Evolutionary conservation across 768 basidiomycete genomes (phyloP).

Genomic region (Kwoniella heveanensis): DNA sequence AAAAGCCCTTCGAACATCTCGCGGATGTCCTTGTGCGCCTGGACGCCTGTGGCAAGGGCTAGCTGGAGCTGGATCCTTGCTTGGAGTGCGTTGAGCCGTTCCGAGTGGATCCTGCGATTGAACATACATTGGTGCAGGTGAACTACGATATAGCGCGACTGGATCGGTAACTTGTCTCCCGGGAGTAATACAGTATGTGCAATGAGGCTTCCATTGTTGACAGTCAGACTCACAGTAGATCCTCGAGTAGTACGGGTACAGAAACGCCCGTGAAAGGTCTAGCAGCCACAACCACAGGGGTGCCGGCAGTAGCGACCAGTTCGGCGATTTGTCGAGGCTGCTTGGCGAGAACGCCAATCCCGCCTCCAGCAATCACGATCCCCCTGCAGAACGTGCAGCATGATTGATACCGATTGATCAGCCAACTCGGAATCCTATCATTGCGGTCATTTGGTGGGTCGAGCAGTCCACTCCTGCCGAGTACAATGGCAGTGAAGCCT

Average conservation of each 20-base stretch:
- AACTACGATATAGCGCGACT: too few species aligned
- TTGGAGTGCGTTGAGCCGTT: slow-evolving; percentile 33
- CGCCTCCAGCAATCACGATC: background rate
- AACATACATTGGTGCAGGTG: too few species aligned
- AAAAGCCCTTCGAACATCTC: background rate
- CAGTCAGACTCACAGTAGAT: slow-evolving; percentile 5
- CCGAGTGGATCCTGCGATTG: slow-evolving; percentile 24
- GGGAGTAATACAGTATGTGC: too few species aligned
- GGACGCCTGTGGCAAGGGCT: slow-evolving; percentile 26
- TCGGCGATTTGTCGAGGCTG: background rate
- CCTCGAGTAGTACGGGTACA: slow-evolving; percentile 9
- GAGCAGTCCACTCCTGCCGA: too few species aligned
- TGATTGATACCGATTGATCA: too few species aligned
- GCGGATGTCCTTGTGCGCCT: slow-evolving; percentile 1
- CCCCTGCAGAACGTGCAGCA: too few species aligned
- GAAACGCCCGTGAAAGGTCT: slow-evolving; percentile 23
- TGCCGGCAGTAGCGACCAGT: slow-evolving; percentile 6
- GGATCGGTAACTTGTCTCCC: too few species aligned
- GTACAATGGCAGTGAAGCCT: too few species aligned
- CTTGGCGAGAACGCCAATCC: background rate
- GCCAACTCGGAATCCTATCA: too few species aligned
- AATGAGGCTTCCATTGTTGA: too few species aligned
- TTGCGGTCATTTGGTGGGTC: too few species aligned
- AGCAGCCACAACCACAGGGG: slow-evolving; percentile 27
- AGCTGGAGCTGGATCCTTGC: slow-evolving; percentile 38